Conservation (phyloP, 192 early-diverging fungal genomes). For the Backusella liffmaniae region DNA sequence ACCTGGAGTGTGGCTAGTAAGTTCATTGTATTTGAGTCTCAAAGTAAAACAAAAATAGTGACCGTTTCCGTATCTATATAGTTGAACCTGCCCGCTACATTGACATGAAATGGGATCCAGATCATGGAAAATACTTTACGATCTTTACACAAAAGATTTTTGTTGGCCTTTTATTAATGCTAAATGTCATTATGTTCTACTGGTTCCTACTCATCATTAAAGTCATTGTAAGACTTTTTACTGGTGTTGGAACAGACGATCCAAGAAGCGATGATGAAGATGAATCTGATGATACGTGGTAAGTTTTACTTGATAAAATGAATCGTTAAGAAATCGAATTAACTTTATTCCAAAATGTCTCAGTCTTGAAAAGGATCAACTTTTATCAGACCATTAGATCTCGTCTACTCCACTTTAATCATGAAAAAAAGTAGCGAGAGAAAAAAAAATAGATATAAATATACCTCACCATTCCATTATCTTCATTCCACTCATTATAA, state of each 20-base stretch:
- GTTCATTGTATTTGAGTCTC: background rate
- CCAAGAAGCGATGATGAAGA: conserved; percentile 57
- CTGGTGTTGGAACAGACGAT: conserved; percentile 64
- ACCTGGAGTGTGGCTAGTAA: conserved; percentile 52
- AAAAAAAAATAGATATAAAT: background rate
- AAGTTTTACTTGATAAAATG: background rate
- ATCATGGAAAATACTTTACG: conserved; percentile 54
- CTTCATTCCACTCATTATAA: background rate
- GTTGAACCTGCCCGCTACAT: conserved; percentile 44
- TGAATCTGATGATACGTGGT: background rate
- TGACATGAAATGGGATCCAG: conserved; percentile 57
- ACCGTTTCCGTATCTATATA: background rate
- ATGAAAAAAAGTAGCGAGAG: background rate
- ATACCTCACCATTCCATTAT: background rate
- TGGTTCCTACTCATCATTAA: conserved; percentile 77
- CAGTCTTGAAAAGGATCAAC: background rate
- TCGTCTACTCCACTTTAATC: background rate
- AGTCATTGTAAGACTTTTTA: conserved; percentile 52
- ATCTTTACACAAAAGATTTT: conserved; percentile 50
- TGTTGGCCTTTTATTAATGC: conserved; percentile 56
- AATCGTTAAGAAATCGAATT: background rate
- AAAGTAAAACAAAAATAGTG: background rate
- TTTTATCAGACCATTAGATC: background rate
- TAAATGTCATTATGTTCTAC: conserved; percentile 72
- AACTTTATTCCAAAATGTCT: background rate